These are phyloP conservation scores for Monosiga brevicollis DNA, from an alignment of 78 protist genomes.

Conservation along the genomic window DNA sequence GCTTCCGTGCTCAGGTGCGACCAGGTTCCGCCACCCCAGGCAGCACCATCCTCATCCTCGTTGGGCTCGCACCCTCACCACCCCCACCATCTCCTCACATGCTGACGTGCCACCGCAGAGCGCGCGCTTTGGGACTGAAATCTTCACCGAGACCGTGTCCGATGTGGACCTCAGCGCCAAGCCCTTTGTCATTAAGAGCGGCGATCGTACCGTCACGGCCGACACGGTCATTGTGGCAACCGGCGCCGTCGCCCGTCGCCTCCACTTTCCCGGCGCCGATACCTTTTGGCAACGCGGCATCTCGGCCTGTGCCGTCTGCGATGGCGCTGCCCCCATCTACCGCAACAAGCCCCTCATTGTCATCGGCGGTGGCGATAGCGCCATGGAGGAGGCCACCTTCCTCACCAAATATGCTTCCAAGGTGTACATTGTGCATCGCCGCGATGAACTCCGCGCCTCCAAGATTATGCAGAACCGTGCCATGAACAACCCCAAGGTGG, in stretches of 20 bases:
- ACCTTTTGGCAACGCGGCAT: slow-evolving; percentile 58
- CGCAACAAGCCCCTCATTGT: slow-evolving; percentile 55
- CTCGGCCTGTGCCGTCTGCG: slow-evolving; percentile 79
- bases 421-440: slow-evolving; percentile 55
- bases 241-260: slow-evolving; percentile 60
- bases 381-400: slow-evolving; percentile 75
- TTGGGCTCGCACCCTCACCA: neutral
- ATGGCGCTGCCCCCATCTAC: slow-evolving; percentile 60
- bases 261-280: slow-evolving; percentile 50
- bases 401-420: slow-evolving; percentile 55
- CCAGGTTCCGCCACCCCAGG: slow-evolving; percentile 34
- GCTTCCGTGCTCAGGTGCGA: slow-evolving; percentile 45
- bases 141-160: slow-evolving; percentile 25
- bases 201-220: slow-evolving; percentile 21
- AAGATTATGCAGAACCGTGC: slow-evolving; percentile 62
- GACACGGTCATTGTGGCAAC: slow-evolving; percentile 60
- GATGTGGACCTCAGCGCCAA: slow-evolving; percentile 18
- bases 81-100: neutral
- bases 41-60: neutral
- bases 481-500: slow-evolving; percentile 45
- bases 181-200: slow-evolving; percentile 32
- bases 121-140: slow-evolving; percentile 12
- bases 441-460: slow-evolving; percentile 68
- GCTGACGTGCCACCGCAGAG: neutral
- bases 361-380: slow-evolving; percentile 84